phyloP scores from a whole-genome alignment of 805 yeast genomes.

The Dipodascus geniculatus region DNA sequence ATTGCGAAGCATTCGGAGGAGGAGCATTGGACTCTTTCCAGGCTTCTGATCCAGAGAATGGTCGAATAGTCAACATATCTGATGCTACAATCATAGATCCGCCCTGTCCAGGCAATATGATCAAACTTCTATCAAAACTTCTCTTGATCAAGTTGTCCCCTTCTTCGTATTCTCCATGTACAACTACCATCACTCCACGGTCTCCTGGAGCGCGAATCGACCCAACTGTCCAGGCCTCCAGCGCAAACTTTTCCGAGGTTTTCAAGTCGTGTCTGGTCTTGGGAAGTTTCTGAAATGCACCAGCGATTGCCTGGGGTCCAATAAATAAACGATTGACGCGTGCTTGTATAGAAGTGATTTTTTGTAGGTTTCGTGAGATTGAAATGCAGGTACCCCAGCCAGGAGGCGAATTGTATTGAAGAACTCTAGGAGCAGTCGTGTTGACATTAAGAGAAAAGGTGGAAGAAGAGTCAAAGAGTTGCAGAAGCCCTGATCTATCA shows the following conservation, averaged over 20 bases:
- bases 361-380: conserved; percentile 63
- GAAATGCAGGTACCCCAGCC: conserved; percentile 39
- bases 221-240: conserved; percentile 51
- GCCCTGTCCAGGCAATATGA: conserved; percentile 51
- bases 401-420: conserved; percentile 12
- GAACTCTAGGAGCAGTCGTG: conserved; percentile 47
- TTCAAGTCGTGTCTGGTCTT: conserved; percentile 56
- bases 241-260: conserved; percentile 54
- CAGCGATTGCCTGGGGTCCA: conserved; percentile 59
- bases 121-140: conserved; percentile 76
- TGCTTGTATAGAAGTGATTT: conserved; percentile 37
- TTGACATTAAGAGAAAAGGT: conserved; percentile 77
- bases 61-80: conserved; percentile 63
- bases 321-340: conserved; percentile 46
- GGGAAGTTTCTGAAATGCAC: conserved; percentile 60
- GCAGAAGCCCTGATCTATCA: conserved; percentile 55
- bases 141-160: conserved; percentile 33
- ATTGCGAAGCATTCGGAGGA: conserved; percentile 7
- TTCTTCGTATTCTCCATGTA: conserved; percentile 84
- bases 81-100: conserved; percentile 76
- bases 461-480: conserved; percentile 70
- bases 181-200: conserved; percentile 60
- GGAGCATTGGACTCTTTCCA: conserved; percentile 31
- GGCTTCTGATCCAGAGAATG: conserved; percentile 41
- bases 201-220: conserved; percentile 48